Percentiles rank a stretch among this genome's conserved stretches.
Evolutionary conservation across 345 rosid species (phyloP).

Genomic region (Citrus sp.): DNA sequence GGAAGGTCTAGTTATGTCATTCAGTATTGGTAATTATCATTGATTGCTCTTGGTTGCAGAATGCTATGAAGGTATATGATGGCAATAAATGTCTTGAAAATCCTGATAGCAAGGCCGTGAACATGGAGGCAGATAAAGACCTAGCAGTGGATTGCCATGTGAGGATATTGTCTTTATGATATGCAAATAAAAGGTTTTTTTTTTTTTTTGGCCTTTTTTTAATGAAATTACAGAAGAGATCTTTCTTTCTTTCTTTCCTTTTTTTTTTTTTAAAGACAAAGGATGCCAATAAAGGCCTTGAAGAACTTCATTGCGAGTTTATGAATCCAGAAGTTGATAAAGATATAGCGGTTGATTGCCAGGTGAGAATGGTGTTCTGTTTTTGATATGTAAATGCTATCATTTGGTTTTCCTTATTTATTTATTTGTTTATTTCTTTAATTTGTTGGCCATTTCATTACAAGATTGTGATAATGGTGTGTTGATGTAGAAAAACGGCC

Average conservation of each 20-base stretch:
- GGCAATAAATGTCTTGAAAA: neutral
- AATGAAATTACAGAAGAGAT: neutral
- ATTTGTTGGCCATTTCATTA: neutral
- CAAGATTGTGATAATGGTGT: too few relatives aligned
- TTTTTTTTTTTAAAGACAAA: neutral
- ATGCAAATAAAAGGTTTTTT: neutral
- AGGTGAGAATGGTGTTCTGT: neutral
- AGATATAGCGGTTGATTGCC: slow-evolving; percentile 2
- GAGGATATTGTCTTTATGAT: neutral
- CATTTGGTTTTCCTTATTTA: neutral
- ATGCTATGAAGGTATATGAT: slow-evolving; percentile 9
- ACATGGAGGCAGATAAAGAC: neutral
- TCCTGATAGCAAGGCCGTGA: neutral
- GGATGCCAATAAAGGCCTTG: slow-evolving; percentile 1
- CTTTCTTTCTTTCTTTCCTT: neutral
- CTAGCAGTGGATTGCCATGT: slow-evolving; percentile 10
- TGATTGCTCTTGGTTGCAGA: slow-evolving; percentile 14
- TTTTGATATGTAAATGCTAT: neutral
- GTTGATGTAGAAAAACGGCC: too few relatives aligned
- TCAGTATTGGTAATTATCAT: neutral
- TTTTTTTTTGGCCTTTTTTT: neutral
- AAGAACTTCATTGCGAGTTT: neutral
- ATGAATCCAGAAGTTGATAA: neutral
- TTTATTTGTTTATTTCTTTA: neutral
- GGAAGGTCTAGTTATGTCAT: neutral